Evolutionary conservation across 345 rosid species (phyloP).

Genomic region (Salix arbutifolia): DNA sequence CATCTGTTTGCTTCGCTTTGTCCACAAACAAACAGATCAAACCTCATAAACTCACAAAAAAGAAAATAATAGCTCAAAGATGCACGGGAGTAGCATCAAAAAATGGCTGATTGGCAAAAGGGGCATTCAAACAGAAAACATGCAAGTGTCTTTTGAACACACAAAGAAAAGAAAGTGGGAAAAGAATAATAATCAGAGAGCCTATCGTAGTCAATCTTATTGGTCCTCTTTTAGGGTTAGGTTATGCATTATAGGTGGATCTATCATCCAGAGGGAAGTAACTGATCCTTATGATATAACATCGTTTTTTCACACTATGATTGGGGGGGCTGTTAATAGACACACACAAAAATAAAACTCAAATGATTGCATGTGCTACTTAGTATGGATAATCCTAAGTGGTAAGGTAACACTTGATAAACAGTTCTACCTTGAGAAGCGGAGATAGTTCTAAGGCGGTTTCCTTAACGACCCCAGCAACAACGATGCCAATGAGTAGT

Average conservation of each 20-base stretch:
- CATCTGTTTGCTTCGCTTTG: not conserved
- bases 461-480: conserved; percentile 50
- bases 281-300: too few relatives aligned
- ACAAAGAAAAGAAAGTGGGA: too few relatives aligned
- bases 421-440: conserved; percentile 56
- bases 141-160: too few relatives aligned
- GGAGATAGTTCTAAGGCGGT: conserved; percentile 65
- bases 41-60: not conserved
- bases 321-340: too few relatives aligned
- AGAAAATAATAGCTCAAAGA: not conserved
- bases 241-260: not conserved
- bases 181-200: not conserved
- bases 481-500: conserved; percentile 56
- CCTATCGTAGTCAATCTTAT: not conserved
- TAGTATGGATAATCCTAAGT: not conserved
- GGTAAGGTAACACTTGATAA: conserved; percentile 1
- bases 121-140: too few relatives aligned
- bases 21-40: not conserved
- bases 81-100: not conserved
- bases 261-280: not conserved
- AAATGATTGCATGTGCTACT: not conserved
- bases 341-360: not conserved
- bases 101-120: too few relatives aligned
- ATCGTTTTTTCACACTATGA: too few relatives aligned
- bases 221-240: not conserved